phyloP scores from a whole-genome alignment of 495 filamentous ascomycete genomes.

The Beverwykella pulmonaria region DNA sequence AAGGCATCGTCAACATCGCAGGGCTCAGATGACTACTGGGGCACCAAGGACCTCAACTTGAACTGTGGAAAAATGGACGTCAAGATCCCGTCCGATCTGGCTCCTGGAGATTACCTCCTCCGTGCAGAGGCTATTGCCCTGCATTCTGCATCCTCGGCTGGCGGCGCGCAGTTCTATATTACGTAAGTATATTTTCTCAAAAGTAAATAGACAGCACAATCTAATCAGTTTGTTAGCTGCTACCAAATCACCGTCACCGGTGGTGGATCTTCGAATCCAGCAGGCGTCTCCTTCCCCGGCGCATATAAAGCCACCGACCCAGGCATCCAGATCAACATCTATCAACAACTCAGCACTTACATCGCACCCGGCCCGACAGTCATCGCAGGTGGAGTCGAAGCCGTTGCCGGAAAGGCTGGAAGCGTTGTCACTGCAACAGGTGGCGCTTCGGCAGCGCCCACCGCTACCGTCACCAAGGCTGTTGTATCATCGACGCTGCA shows the following conservation, averaged over 20 bases:
- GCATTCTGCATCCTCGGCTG: conserved; percentile 44
- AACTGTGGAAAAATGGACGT: conserved; percentile 43
- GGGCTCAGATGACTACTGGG: conserved; percentile 39
- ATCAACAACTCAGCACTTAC: conserved; percentile 49
- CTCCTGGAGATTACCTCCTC: conserved; percentile 37
- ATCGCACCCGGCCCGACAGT: conserved; percentile 46
- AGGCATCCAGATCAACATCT: conserved; percentile 53
- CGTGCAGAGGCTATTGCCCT: conserved; percentile 45
- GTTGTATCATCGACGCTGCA: conserved; percentile 12
- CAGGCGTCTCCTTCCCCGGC: conserved; percentile 54
- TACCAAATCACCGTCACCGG: conserved; percentile 62
- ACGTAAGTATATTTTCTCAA: conserved; percentile 38
- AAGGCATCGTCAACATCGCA: conserved; percentile 50
- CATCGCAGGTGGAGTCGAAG: conserved; percentile 15
- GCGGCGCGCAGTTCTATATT: conserved; percentile 57
- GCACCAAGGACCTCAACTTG: conserved; percentile 26
- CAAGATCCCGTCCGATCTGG: conserved; percentile 49
- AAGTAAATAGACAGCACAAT: background rate
- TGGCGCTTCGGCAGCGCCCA: conserved; percentile 14
- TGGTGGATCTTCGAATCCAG: conserved; percentile 54
- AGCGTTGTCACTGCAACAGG: conserved; percentile 48
- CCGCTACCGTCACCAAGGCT: conserved; percentile 17
- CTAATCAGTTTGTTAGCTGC: conserved; percentile 29
- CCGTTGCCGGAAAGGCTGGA: conserved; percentile 29
- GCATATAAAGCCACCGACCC: conserved; percentile 55